These are phyloP conservation scores for Trypanosoma brucei DNA, from an alignment of 208 protist species.

Conservation along the genomic window DNA sequence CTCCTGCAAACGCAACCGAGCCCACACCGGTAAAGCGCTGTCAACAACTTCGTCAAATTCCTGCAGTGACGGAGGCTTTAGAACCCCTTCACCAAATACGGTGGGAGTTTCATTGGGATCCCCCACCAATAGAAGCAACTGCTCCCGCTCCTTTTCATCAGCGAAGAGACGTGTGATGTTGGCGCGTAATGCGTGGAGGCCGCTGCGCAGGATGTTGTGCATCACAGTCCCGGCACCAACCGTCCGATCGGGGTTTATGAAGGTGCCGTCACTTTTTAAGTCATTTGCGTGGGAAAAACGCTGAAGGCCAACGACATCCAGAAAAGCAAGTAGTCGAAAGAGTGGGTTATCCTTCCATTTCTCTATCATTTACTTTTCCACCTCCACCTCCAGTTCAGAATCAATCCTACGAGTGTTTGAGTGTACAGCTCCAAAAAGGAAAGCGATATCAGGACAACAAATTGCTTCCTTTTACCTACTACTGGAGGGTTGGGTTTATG, in stretches of 20 bases:
- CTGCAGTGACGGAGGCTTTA: constrained; percentile 42
- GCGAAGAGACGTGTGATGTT: constrained; percentile 53
- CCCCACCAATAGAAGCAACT: constrained; percentile 38
- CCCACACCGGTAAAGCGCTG: constrained; percentile 39
- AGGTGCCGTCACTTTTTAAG: constrained; percentile 35
- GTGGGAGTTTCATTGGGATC: constrained; percentile 16
- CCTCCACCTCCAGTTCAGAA: neutral
- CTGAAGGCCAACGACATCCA: constrained; percentile 77
- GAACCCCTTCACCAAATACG: constrained; percentile 24
- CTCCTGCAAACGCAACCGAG: constrained; percentile 37
- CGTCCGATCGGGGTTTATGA: constrained; percentile 26
- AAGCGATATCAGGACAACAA: too few relatives aligned
- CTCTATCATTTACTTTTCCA: constrained; percentile 5
- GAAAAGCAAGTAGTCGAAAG: constrained; percentile 76
- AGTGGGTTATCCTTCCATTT: constrained; percentile 52
- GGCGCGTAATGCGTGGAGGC: constrained; percentile 36
- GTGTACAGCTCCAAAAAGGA: too few relatives aligned
- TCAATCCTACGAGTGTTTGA: too few relatives aligned
- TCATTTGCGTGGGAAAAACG: constrained; percentile 28
- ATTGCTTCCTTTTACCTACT: too few relatives aligned
- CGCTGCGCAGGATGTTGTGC: constrained; percentile 37
- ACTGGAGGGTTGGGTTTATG: too few relatives aligned
- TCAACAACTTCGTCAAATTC: constrained; percentile 37
- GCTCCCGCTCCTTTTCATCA: constrained; percentile 30
- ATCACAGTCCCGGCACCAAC: constrained; percentile 37